A percentile compares a stretch with the other conserved stretches of the same genome.
Evolutionary conservation across 2,329 filamentous ascomycete genomes (phyloP).

Genomic region (Pseudogymnoascus sp.): DNA sequence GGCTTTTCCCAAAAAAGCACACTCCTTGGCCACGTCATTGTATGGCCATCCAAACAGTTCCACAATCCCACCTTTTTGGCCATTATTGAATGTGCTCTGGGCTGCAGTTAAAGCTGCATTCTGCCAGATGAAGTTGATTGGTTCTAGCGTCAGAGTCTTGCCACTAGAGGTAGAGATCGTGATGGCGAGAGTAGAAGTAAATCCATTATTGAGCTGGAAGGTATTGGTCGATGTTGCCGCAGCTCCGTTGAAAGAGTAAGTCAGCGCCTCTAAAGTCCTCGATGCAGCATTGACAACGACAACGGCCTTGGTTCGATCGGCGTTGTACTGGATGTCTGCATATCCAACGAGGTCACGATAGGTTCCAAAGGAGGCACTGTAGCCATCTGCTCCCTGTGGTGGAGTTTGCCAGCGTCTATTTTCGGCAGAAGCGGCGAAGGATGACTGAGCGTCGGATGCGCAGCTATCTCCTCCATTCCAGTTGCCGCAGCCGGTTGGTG

Average conservation of each 20-base stretch:
- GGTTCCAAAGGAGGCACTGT: slow-evolving; percentile 23
- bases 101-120: slow-evolving; percentile 21
- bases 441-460: slow-evolving; percentile 14
- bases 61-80: slow-evolving; percentile 26
- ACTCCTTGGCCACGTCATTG: slow-evolving; percentile 26
- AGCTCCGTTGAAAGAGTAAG: slow-evolving; percentile 18
- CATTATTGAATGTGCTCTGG: slow-evolving; percentile 21
- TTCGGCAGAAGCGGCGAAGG: slow-evolving; percentile 22
- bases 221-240: slow-evolving; percentile 17
- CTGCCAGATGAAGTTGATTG: slow-evolving; percentile 27
- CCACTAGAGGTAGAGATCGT: slow-evolving; percentile 21
- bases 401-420: slow-evolving; percentile 28
- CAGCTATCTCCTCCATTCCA: slow-evolving; percentile 26
- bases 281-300: slow-evolving; percentile 25
- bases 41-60: slow-evolving; percentile 29
- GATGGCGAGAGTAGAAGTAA: slow-evolving; percentile 19
- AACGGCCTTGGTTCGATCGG: slow-evolving; percentile 22
- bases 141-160: slow-evolving; percentile 22
- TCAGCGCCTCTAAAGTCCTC: slow-evolving; percentile 20
- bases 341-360: slow-evolving; percentile 26
- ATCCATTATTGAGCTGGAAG: slow-evolving; percentile 20
- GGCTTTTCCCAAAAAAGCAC: slow-evolving; percentile 25
- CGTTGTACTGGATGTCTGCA: slow-evolving; percentile 27
- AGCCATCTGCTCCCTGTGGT: slow-evolving; percentile 18
- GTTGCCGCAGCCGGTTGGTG: slow-evolving; percentile 24